Conservation (phyloP, 768 basidiomycete genomes). For the Pulveroboletus sp. region DNA sequence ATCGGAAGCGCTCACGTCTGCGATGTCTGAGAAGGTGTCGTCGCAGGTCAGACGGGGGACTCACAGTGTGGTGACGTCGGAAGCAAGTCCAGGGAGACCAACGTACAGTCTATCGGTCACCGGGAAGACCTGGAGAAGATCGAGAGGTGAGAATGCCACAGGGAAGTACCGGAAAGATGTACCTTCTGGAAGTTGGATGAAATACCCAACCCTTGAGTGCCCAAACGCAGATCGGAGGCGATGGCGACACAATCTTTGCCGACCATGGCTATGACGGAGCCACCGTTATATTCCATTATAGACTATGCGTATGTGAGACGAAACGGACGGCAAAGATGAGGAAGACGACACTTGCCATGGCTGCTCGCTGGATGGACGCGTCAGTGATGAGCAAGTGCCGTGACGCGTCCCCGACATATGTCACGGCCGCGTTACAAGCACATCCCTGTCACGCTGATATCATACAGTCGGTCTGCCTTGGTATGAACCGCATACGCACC, state of each 20-base stretch:
- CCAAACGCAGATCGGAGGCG: constrained; percentile 89
- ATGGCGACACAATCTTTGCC: constrained; percentile 99
- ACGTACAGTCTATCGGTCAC: constrained; percentile 89
- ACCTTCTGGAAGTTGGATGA: constrained; percentile 96
- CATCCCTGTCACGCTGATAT: not conserved
- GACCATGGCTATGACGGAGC: constrained; percentile 98
- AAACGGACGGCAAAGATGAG: not conserved
- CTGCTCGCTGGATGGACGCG: constrained; percentile 14
- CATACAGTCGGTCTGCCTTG: not conserved
- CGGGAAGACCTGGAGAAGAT: constrained; percentile 70
- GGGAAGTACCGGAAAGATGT: constrained; percentile 8
- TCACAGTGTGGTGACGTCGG: constrained; percentile 90
- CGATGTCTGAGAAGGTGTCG: constrained; percentile 2
- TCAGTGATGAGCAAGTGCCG: constrained; percentile 10
- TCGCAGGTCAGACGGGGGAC: constrained; percentile 18
- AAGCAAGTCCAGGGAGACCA: constrained; percentile 88
- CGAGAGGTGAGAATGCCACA: constrained; percentile 7
- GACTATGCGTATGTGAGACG: constrained; percentile 46
- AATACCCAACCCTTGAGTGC: constrained; percentile 80
- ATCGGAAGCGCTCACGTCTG: constrained; percentile 88
- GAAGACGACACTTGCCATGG: constrained; percentile 20
- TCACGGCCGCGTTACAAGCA: constrained; percentile 13
- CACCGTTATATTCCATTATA: constrained; percentile 92
- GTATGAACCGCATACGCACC: constrained; percentile 10
- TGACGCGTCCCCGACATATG: constrained; percentile 19